Base-by-base conservation (phyloP, 148 eudicot genomes). In the Hydrangea macrophylla region DNA sequence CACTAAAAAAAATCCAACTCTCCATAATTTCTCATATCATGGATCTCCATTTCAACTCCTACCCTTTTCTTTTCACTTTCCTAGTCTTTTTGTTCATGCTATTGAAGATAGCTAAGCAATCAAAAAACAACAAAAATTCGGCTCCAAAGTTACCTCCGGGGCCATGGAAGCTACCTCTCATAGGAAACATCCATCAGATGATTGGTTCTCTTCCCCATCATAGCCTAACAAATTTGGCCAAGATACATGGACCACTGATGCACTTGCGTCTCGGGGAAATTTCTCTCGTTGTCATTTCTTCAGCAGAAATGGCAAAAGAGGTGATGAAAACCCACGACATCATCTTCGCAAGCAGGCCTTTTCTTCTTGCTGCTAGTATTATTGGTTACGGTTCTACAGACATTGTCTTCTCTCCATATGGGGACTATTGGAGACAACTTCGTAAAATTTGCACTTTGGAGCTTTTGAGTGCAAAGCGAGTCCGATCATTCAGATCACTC, bases 221-320 rank as follows among this genome's bases (percentile, higher is more conserved):
- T 50, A 40, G 27, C 0, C 36, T 66, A 6, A 24, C 60, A 10
- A 28, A 58, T 8, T 15, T 73, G 40, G 67, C 76, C 6, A n/a
- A 50, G 15, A 66, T 23, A 26, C 51, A 66, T 23, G 76, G 76
- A 0, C 76, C 76, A 13, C 15, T 73, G 8, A 65, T 73, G 66
- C 71, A 67, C 25, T 62, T 73, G 8, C 61, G 58, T 9, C 62
- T 73, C 17, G 76, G 65, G 50, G 66, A 73, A 28, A 57, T 73
- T 8, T 59, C 71, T 0, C 24, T 65, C 15, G 8, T 66, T 7
- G 62, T 73, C 10, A 40, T 73, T 1, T 66, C 71, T 24, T 73
- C 70, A 5, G 45, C 66, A 1, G 26, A 50, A 9, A 1, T 20
- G 3, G 76, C 71, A 10, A 65, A 58, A 45, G 45, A 57, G 54